Percentiles rank a stretch among this genome's conserved stretches.
These are phyloP conservation scores for Coemansia sp. DNA, from an alignment of 192 early-diverging fungal genomes.

Conservation along the genomic window DNA sequence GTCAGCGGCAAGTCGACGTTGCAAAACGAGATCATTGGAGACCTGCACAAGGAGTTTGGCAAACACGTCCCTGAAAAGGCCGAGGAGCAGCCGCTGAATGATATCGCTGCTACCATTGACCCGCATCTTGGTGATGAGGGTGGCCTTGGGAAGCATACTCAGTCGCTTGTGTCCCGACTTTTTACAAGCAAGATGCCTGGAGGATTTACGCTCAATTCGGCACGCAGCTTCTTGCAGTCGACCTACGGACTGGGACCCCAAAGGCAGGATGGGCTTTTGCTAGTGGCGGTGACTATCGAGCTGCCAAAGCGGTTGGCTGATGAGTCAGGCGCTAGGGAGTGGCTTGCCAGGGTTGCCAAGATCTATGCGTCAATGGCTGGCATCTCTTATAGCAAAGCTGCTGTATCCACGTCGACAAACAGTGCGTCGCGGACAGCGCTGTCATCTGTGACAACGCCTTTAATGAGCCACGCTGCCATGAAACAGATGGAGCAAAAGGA, in stretches of 20 bases:
- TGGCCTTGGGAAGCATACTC: slow-evolving; percentile 76
- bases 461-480: slow-evolving; percentile 86
- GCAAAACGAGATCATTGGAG: slow-evolving; percentile 96
- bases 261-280: slow-evolving; percentile 70
- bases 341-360: slow-evolving; percentile 68
- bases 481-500: slow-evolving; percentile 68
- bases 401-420: too few species aligned
- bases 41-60: slow-evolving; percentile 86
- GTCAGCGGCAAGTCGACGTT: slow-evolving; percentile 94
- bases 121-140: too few species aligned
- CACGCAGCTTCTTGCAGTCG: slow-evolving; percentile 57
- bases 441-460: too few species aligned
- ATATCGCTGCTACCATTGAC: too few species aligned
- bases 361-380: slow-evolving; percentile 75
- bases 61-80: too few species aligned
- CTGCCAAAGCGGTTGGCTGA: slow-evolving; percentile 68
- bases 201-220: slow-evolving; percentile 74
- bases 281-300: slow-evolving; percentile 80
- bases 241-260: slow-evolving; percentile 62
- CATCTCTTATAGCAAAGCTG: too few species aligned
- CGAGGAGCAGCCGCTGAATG: too few species aligned
- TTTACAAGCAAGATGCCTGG: slow-evolving; percentile 91
- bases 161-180: slow-evolving; percentile 73
- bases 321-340: slow-evolving; percentile 74
- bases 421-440: too few species aligned